Evolutionary conservation across 2,329 filamentous ascomycete species (phyloP).

Genomic region (Xylariaceae sp.): DNA sequence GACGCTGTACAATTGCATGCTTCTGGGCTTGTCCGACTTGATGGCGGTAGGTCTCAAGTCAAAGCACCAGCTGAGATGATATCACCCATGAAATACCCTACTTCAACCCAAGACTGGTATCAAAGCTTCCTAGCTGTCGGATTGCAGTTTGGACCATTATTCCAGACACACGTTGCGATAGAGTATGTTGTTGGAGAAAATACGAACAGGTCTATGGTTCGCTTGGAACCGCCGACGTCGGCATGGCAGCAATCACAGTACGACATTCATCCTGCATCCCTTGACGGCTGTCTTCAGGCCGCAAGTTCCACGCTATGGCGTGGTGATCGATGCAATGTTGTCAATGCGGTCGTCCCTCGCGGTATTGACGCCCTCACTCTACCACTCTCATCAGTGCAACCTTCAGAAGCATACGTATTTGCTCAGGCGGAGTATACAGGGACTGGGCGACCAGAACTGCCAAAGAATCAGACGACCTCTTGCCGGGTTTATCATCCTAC

Average conservation of each 20-base stretch:
- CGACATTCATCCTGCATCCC: constrained; percentile 21
- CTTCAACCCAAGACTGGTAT: too few relatives aligned
- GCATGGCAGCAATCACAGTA: constrained; percentile 23
- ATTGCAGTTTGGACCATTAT: constrained; percentile 24
- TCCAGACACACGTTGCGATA: constrained; percentile 16
- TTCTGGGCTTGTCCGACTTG: too few relatives aligned
- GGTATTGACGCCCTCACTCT: too few relatives aligned
- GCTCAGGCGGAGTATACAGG: constrained; percentile 7
- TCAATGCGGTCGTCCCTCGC: too few relatives aligned
- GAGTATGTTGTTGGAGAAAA: constrained; percentile 18
- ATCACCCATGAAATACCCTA: too few relatives aligned
- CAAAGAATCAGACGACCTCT: constrained; percentile 13
- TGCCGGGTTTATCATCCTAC: constrained; percentile 6
- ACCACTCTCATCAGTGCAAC: too few relatives aligned
- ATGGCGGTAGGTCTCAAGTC: too few relatives aligned
- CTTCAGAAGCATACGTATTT: background rate
- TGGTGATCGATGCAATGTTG: constrained; percentile 16
- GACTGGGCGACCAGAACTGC: constrained; percentile 11
- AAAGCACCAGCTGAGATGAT: too few relatives aligned
- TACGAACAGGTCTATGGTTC: constrained; percentile 8
- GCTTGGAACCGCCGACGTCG: constrained; percentile 15
- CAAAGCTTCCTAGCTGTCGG: constrained; percentile 28
- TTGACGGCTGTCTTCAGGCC: constrained; percentile 23
- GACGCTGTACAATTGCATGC: too few relatives aligned
- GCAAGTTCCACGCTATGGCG: constrained; percentile 11